Base-by-base conservation (phyloP, 371 early-diverging fungal genomes). In the Lichtheimia ornata region DNA sequence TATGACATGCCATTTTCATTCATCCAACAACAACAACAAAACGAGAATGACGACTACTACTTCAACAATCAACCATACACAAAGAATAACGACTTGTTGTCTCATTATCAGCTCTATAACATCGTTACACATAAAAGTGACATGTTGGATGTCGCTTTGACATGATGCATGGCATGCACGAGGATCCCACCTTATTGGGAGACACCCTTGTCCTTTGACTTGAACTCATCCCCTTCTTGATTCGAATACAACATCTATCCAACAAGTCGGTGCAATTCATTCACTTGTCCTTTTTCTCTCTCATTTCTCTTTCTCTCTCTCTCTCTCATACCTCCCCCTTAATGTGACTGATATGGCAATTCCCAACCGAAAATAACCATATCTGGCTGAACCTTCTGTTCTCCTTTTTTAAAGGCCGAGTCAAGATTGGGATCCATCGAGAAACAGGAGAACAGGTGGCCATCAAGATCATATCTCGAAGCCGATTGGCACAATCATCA, bases 401-500 rank as follows among this genome's bases (percentile, higher is more conserved):
- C 47, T 47, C 18, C 18, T 6, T 13, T 53, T 45, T 41, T 62
- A 35, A 61, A 92, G 91, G 92, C 5, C 84, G 88, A 51, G 92
- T 91, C 53, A 91, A 90, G 65, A 81, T 91, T 27, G 93, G 87
- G 7, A 82, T 81, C 17, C 91, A 93, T 62, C 76, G 84, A 53
- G 83, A 81, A 47, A 89, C 89, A 25, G 78, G 79, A 51, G 85
- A 90, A 58, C 84, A 84, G 58, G 94, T 94, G 5, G 96, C 94
- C 25, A 86, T 96, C 73, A 96, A 94, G 73, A 92, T 94, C 72
- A 94, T 95, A 50, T 77, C 88, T 62, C 71, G 86, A 74, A 79
- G 81, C 64, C 73, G 81, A 51, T 53, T 86, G 20, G 79, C 67
- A 43, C 78, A 79, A 51, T 73, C 76, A 3, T 66, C 76, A 2